Conservation (phyloP, 768 basidiomycete genomes). For the Agaricus subrufescens region DNA sequence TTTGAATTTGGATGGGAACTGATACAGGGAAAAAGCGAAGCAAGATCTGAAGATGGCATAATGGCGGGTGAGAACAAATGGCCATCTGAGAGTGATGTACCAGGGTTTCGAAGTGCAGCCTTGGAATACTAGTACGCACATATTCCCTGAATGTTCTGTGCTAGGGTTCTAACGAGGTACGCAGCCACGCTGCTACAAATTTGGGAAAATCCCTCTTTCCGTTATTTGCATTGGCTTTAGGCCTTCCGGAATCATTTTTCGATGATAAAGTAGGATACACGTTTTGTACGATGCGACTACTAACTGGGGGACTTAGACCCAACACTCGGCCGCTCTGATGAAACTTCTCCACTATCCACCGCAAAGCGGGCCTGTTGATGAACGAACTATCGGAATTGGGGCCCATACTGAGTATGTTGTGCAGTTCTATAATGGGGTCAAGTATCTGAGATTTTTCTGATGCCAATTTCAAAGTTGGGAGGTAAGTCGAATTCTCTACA, state of each 20-base stretch:
- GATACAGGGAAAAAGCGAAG: slow-evolving; percentile 20
- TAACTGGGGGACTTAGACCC: slow-evolving; percentile 42
- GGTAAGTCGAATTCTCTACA: slow-evolving; percentile 17
- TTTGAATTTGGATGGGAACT: slow-evolving; percentile 82
- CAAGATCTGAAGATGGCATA: slow-evolving; percentile 32
- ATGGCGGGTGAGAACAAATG: slow-evolving; percentile 78
- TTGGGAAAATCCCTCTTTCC: slow-evolving; percentile 72
- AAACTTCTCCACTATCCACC: slow-evolving; percentile 77
- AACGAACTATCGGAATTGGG: slow-evolving; percentile 76
- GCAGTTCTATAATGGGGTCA: background rate
- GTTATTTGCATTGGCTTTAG: slow-evolving; percentile 78
- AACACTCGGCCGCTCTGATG: slow-evolving; percentile 78
- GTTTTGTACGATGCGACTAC: background rate
- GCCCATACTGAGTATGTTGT: slow-evolving; percentile 68
- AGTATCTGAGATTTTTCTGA: background rate
- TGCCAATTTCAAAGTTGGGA: slow-evolving; percentile 31
- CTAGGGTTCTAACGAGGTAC: background rate
- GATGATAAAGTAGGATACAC: slow-evolving; percentile 63
- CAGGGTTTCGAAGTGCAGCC: slow-evolving; percentile 54
- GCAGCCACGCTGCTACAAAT: slow-evolving; percentile 29
- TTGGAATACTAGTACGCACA: slow-evolving; percentile 62
- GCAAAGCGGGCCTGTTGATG: slow-evolving; percentile 55
- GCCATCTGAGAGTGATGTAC: slow-evolving; percentile 49
- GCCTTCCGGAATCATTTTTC: slow-evolving; percentile 72
- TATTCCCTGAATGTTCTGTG: background rate